Evolutionary conservation across 2,329 filamentous ascomycete genomes (phyloP).

Genomic region (Phialophora verrucosa): DNA sequence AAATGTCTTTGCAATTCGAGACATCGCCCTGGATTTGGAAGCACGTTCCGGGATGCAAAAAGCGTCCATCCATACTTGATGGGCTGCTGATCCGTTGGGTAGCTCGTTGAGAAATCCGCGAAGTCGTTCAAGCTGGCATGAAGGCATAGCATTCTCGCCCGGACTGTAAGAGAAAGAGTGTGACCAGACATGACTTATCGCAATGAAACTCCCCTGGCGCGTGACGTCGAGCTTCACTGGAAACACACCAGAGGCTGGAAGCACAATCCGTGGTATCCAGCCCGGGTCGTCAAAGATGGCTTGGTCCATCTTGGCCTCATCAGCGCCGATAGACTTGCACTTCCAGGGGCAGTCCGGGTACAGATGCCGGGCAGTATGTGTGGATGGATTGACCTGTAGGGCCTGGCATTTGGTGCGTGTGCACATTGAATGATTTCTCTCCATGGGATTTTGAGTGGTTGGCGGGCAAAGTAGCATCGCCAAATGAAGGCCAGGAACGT

Average conservation of each 20-base stretch:
- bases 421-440: constrained; percentile 2
- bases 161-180: constrained; percentile 1
- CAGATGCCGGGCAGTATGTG: constrained; percentile 5
- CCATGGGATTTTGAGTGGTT: not conserved
- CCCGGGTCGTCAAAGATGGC: not conserved
- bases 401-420: constrained; percentile 8
- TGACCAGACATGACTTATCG: constrained; percentile 10
- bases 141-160: constrained; percentile 4
- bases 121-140: constrained; percentile 12
- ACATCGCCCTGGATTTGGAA: constrained; percentile 9
- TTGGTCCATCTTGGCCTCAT: not conserved
- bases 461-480: constrained; percentile 6
- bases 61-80: constrained; percentile 11
- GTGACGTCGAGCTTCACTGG: constrained; percentile 1
- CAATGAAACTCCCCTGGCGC: not conserved
- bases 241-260: not conserved
- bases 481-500: constrained; percentile 11
- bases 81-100: not conserved
- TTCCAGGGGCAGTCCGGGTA: not conserved
- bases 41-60: constrained; percentile 6
- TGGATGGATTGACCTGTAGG: constrained; percentile 5
- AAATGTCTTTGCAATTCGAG: constrained; percentile 4
- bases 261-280: constrained; percentile 6
- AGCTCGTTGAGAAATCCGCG: constrained; percentile 4
- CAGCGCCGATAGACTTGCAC: not conserved